Evolutionary conservation across 257 asterid genomes (phyloP), one percentile per base, ranked within the genome.

Genomic region (Parsonsia alboflavescens): DNA sequence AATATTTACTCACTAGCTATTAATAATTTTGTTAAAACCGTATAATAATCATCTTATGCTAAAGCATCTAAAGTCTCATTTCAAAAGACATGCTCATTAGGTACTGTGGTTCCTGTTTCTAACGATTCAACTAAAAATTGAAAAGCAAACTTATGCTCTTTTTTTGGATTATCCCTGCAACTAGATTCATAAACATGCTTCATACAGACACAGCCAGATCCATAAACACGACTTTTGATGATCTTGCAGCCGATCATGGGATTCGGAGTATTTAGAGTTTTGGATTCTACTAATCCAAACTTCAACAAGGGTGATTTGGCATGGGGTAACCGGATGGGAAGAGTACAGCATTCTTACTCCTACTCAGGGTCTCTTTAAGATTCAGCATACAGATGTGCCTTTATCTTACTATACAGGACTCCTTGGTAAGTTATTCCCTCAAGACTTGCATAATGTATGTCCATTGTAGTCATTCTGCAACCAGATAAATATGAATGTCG

Each of bases 261-360:
- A 68, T 46, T 22, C 64, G 96, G 96, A 58, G 93, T 89, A 8
- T 46, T 78, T 28, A 75, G 69, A 80, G 82, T 89, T 6, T 33
- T 86, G 82, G 93, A 89, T 76, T 89, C 96, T 44, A 67, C 77
- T 26, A 33, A 81, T 78, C 83, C 90, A 7, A 83, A 85, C 53
- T 89, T 85, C 81, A 83, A 84, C 67, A 84, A 85, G 46, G 93
- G 78, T 41, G 96, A 89, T 36, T 52, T 89, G 39, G 58, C 86
- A 10, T 83, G 89, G 91, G 89, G 91, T 75, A 6, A 80, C 81
- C 10, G 85, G 86, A 22, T 90, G 93, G 96, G 96, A 90, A 73
- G 90, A 90, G 33, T 88, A 88, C 52, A 85, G 84, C 70, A 73
- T 86, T 0, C 52, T 85, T n/a, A 78, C 78, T 1, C 70, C 44